These are phyloP conservation scores for Heimioporus retisporus DNA, from an alignment of 1,284 basidiomycete genomes.

Conservation along the genomic window DNA sequence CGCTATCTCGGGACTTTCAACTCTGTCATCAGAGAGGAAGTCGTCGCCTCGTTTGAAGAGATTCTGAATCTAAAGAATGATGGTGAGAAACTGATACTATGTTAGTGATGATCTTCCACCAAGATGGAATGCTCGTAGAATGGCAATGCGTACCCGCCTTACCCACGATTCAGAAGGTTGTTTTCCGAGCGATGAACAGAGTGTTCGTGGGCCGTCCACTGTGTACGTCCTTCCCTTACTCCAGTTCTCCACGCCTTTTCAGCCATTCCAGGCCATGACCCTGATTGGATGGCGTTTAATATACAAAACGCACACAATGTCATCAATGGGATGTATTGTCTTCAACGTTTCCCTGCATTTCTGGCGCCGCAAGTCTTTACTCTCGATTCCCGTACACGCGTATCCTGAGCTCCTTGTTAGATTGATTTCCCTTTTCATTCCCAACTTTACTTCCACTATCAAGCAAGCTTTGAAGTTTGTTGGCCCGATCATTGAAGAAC, in stretches of 20 bases:
- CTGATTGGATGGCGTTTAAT: conserved; percentile 48
- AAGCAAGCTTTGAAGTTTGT: conserved; percentile 38
- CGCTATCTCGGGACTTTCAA: conserved; percentile 38
- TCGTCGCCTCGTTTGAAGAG: conserved; percentile 40
- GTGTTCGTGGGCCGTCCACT: conserved; percentile 54
- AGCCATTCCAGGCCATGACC: conserved; percentile 48
- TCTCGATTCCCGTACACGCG: not conserved
- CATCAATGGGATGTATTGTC: conserved; percentile 34
- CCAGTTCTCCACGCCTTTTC: not conserved
- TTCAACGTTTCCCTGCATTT: conserved; percentile 50
- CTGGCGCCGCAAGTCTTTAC: conserved; percentile 46
- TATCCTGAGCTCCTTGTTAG: not conserved
- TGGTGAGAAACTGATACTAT: conserved; percentile 16
- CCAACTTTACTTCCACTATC: conserved; percentile 24
- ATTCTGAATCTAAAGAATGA: conserved; percentile 22
- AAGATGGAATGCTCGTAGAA: conserved; percentile 27
- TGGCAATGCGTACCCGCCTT: conserved; percentile 41
- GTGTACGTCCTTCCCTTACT: conserved; percentile 36
- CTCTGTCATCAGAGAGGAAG: conserved; percentile 46
- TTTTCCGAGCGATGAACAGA: conserved; percentile 48
- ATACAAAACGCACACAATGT: conserved; percentile 46
- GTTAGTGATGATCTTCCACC: not conserved
- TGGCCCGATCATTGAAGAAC: conserved; percentile 50
- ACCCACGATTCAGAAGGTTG: conserved; percentile 33
- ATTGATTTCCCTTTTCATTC: conserved; percentile 25